Evolutionary conservation across 306 rosid species (phyloP).

Genomic region (Abrus pulchellus): DNA sequence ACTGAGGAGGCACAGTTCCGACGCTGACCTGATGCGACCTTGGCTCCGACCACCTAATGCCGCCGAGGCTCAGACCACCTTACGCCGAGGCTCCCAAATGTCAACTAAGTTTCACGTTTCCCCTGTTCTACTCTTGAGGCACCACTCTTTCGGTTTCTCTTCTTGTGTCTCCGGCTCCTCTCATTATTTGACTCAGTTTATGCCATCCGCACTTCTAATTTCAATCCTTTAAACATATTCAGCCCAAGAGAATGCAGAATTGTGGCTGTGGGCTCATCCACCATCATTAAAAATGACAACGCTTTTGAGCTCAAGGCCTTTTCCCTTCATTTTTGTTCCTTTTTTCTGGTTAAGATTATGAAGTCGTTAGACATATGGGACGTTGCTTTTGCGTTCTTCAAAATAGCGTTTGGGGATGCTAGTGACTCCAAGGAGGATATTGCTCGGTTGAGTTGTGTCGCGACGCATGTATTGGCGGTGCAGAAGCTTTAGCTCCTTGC

Average conservation of each 20-base stretch:
- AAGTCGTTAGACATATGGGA: slow-evolving; percentile 54
- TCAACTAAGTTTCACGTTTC: slow-evolving; percentile 54
- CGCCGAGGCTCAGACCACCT: too few relatives aligned
- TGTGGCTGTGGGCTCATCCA: slow-evolving; percentile 62
- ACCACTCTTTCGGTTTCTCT: slow-evolving; percentile 12
- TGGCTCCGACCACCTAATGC: too few relatives aligned
- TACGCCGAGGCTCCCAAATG: too few relatives aligned
- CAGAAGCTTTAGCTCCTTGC: slow-evolving; percentile 60
- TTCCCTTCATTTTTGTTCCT: slow-evolving; percentile 63
- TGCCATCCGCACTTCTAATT: slow-evolving; percentile 54
- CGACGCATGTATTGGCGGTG: slow-evolving; percentile 67
- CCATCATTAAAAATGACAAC: slow-evolving; percentile 57
- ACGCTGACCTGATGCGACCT: too few relatives aligned
- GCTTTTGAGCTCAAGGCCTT: slow-evolving; percentile 57
- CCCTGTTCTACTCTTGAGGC: slow-evolving; percentile 39
- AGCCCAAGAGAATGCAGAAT: slow-evolving; percentile 67
- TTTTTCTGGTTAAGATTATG: slow-evolving; percentile 60
- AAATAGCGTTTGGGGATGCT: slow-evolving; percentile 57
- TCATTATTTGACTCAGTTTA: slow-evolving; percentile 67
- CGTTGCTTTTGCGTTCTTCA: slow-evolving; percentile 77
- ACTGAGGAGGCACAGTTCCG: too few relatives aligned
- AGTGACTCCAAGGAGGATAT: slow-evolving; percentile 48
- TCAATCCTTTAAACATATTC: slow-evolving; percentile 49
- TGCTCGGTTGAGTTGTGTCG: slow-evolving; percentile 59
- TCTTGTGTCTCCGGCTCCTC: slow-evolving; percentile 20